These are phyloP conservation scores for Chytriomyces sp. DNA, from an alignment of 192 early-diverging fungal species.

Conservation along the genomic window DNA sequence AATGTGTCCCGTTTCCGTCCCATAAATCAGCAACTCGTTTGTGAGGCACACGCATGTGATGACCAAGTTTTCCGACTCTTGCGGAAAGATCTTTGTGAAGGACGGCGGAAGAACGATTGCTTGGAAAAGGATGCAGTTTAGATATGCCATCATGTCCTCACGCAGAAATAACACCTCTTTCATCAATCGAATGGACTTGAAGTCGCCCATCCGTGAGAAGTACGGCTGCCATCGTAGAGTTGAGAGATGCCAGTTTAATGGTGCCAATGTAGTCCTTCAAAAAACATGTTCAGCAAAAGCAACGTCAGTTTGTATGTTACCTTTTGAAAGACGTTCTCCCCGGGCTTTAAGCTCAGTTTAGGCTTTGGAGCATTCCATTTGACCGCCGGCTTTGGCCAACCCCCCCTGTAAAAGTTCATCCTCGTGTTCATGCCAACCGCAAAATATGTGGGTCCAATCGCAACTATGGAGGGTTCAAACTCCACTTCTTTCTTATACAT, in stretches of 20 bases:
- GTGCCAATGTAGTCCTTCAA: slow-evolving; percentile 41
- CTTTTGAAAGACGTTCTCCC: slow-evolving; percentile 35
- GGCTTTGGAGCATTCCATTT: slow-evolving; percentile 32
- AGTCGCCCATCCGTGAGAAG: slow-evolving; percentile 47
- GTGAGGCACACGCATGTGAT: slow-evolving; percentile 42
- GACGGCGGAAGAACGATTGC: slow-evolving; percentile 28
- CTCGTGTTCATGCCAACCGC: slow-evolving; percentile 24
- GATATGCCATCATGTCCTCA: background rate
- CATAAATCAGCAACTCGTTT: slow-evolving; percentile 49
- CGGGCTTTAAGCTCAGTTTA: slow-evolving; percentile 22
- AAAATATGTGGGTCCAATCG: slow-evolving; percentile 42
- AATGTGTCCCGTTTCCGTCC: slow-evolving; percentile 39
- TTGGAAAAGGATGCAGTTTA: background rate
- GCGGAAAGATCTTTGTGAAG: slow-evolving; percentile 43
- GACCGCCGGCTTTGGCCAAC: slow-evolving; percentile 17
- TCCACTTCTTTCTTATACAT: slow-evolving; percentile 40
- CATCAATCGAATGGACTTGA: slow-evolving; percentile 50
- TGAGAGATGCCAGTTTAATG: slow-evolving; percentile 42
- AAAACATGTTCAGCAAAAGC: background rate
- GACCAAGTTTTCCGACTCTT: slow-evolving; percentile 23
- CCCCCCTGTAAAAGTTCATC: slow-evolving; percentile 27
- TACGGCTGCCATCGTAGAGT: slow-evolving; percentile 40
- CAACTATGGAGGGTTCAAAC: slow-evolving; percentile 45
- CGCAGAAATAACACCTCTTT: slow-evolving; percentile 19
- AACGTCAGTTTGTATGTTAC: background rate